Conservation (phyloP, 306 rosid species). For the Prunus mongolica region DNA sequence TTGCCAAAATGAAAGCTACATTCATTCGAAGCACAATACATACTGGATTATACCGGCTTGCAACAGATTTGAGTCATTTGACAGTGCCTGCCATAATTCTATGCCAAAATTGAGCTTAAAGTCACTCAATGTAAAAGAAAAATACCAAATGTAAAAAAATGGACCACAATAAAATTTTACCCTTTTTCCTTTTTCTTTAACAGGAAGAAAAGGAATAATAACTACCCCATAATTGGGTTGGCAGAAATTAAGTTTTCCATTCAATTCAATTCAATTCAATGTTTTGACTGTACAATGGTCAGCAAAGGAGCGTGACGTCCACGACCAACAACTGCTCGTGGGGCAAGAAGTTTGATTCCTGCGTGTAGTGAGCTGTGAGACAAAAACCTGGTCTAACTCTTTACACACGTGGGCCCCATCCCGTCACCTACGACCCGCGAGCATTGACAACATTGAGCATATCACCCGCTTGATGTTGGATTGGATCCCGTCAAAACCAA, state of each 20-base stretch:
- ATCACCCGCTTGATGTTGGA: not conserved
- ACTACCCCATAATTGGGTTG: not conserved
- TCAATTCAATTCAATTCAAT: not conserved
- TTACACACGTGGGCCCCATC: not conserved
- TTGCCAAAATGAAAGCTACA: not conserved
- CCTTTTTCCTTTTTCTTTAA: no score
- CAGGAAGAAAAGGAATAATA: no score
- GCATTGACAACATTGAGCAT: not conserved
- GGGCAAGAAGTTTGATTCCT: not conserved
- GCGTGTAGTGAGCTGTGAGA: not conserved
- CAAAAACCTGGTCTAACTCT: constrained; percentile 4
- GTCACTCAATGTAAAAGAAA: not conserved
- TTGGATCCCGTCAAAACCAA: not conserved
- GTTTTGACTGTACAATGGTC: not conserved
- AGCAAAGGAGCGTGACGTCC: not conserved
- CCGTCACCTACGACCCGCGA: not conserved
- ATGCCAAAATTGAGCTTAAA: not conserved
- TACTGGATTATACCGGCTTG: not conserved
- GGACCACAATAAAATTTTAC: not conserved
- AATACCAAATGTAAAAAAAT: not conserved
- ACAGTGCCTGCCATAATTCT: not conserved
- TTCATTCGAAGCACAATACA: not conserved
- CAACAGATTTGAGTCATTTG: not conserved
- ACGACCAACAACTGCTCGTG: not conserved
- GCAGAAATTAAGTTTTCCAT: not conserved